Percentiles rank a stretch among this genome's conserved stretches.
These are phyloP conservation scores for Vigna mungo DNA, from an alignment of 306 rosid species.

Conservation along the genomic window DNA sequence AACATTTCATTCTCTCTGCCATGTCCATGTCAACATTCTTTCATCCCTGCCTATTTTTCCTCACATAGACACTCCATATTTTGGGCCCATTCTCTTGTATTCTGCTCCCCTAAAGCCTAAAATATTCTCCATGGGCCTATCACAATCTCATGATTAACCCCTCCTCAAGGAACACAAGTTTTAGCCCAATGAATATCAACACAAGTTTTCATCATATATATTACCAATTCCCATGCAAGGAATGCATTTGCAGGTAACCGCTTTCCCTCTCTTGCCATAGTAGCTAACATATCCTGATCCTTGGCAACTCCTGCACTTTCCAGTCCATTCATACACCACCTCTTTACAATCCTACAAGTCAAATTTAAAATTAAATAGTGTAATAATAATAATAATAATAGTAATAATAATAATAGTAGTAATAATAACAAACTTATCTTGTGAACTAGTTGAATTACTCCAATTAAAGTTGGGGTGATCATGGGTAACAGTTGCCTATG, in stretches of 20 bases:
- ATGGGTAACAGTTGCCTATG: too few species aligned
- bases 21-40: too few species aligned
- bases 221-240: conserved; percentile 99
- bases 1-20: too few species aligned
- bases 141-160: neutral
- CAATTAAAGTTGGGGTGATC: neutral
- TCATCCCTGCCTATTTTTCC: too few species aligned
- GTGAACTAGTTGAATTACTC: neutral
- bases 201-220: conserved; percentile 19
- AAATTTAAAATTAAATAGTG: neutral
- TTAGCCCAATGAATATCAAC: neutral
- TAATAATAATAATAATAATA: neutral
- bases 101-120: too few species aligned
- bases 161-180: neutral
- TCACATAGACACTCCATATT: too few species aligned
- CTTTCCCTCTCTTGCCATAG: conserved; percentile 82
- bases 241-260: conserved; percentile 79
- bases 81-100: too few species aligned
- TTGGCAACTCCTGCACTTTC: conserved; percentile 92
- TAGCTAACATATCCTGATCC: conserved; percentile 88
- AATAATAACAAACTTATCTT: neutral
- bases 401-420: neutral
- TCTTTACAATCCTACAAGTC: conserved; percentile 85
- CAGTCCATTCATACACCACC: conserved; percentile 98
- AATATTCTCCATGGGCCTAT: too few species aligned